Evolutionary conservation across 257 asterid species (phyloP).

Genomic region (Pogostemon cablin): DNA sequence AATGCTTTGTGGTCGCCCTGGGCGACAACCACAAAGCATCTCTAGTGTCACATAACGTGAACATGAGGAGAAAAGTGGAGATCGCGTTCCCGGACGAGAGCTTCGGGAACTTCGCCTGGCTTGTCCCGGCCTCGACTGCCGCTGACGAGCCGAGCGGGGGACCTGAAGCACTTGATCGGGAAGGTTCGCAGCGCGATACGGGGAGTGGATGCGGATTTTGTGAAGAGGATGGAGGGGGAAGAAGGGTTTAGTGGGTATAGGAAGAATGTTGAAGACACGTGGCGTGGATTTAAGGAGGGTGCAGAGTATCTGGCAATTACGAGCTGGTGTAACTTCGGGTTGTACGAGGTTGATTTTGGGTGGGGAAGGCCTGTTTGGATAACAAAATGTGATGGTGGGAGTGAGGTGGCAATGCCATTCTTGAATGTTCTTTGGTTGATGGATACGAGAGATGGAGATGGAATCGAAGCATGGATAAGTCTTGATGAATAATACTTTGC

Average conservation of each 20-base stretch:
- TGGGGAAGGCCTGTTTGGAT: conserved; percentile 48
- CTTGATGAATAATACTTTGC: conserved; percentile 34
- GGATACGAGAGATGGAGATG: conserved; percentile 44
- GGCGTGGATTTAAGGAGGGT: conserved; percentile 32
- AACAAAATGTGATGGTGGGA: conserved; percentile 42
- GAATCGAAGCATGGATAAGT: conserved; percentile 51
- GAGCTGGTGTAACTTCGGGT: conserved; percentile 59
- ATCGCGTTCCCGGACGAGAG: conserved; percentile 36
- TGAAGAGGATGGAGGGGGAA: conserved; percentile 38
- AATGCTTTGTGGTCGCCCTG: conserved; percentile 37
- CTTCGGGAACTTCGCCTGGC: conserved; percentile 51
- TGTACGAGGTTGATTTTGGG: conserved; percentile 46
- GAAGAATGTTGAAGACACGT: conserved; percentile 37
- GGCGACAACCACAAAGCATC: conserved; percentile 1
- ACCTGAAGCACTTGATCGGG: conserved; percentile 20
- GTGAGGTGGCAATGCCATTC: conserved; percentile 41
- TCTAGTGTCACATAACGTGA: conserved; percentile 41
- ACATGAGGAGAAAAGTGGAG: conserved; percentile 46
- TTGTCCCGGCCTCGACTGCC: conserved; percentile 40
- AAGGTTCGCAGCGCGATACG: conserved; percentile 40
- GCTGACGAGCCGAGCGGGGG: conserved; percentile 16
- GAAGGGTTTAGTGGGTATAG: conserved; percentile 44
- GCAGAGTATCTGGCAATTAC: conserved; percentile 43
- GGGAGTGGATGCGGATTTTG: conserved; percentile 39
- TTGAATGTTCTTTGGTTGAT: conserved; percentile 46